Conservation (phyloP, 2,329 filamentous ascomycete genomes). For the Xylariales sp. region DNA sequence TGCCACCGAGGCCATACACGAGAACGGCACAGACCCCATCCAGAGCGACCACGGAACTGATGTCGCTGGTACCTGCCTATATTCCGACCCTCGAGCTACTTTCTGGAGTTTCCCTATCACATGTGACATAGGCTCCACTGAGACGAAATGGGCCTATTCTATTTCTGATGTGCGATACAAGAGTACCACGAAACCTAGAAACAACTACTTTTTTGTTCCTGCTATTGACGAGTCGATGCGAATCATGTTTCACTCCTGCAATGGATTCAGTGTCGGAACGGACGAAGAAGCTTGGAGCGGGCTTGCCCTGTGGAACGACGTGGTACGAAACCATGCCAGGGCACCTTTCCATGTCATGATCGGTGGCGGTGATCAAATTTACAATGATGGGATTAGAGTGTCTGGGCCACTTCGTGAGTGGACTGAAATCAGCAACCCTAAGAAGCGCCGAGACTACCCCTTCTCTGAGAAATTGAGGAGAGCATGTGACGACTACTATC, state of each 20-base stretch:
- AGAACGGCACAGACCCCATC: conserved; percentile 58
- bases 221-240: conserved; percentile 89
- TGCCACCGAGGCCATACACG: conserved; percentile 43
- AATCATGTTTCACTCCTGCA: conserved; percentile 98
- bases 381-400: conserved; percentile 93
- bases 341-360: conserved; percentile 95
- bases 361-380: conserved; percentile 94
- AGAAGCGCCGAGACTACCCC: conserved; percentile 80
- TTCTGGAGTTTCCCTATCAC: conserved; percentile 93
- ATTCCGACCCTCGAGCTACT: conserved; percentile 76
- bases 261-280: conserved; percentile 89
- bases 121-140: conserved; percentile 76
- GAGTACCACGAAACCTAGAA: conserved; percentile 64
- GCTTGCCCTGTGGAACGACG: conserved; percentile 94
- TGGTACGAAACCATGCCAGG: conserved; percentile 81
- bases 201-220: conserved; percentile 86
- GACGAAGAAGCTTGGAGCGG: conserved; percentile 84
- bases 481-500: conserved; percentile 89
- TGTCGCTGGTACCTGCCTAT: conserved; percentile 69
- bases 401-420: conserved; percentile 83
- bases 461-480: conserved; percentile 84
- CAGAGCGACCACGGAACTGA: conserved; percentile 48
- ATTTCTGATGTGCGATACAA: conserved; percentile 74
- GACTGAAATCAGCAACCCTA: conserved; percentile 85
- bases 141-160: conserved; percentile 82